These are phyloP conservation scores for Septoria linicola DNA, from an alignment of 2,329 filamentous ascomycete species.

Conservation along the genomic window DNA sequence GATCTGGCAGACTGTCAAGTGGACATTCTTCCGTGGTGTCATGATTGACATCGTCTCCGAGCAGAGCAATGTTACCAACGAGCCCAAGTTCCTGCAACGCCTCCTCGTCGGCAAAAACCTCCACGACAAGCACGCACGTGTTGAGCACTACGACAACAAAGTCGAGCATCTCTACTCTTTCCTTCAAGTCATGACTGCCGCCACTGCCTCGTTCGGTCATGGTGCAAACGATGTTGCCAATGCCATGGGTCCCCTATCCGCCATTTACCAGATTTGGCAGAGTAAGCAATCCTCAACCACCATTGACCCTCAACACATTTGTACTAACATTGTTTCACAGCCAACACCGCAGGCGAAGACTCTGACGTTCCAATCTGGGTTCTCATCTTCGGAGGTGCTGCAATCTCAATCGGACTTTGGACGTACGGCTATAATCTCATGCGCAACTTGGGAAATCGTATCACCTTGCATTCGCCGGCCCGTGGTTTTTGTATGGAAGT, in stretches of 20 bases:
- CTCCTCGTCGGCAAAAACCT: constrained; percentile 27
- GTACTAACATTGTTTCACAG: too few species aligned
- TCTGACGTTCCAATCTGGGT: constrained; percentile 60
- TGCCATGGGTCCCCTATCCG: constrained; percentile 61
- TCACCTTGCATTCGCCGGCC: constrained; percentile 60
- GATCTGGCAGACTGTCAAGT: constrained; percentile 24
- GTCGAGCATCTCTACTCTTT: constrained; percentile 65
- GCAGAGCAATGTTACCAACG: constrained; percentile 41
- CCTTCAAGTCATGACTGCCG: constrained; percentile 65
- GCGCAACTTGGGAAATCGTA: constrained; percentile 59
- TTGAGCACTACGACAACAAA: constrained; percentile 60
- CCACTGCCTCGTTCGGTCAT: constrained; percentile 68
- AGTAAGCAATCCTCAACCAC: too few species aligned
- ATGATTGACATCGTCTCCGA: constrained; percentile 31
- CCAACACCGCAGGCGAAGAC: constrained; percentile 46
- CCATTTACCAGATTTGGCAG: constrained; percentile 60
- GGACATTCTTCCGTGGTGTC: constrained; percentile 27
- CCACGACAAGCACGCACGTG: constrained; percentile 49
- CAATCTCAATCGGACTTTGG: constrained; percentile 58
- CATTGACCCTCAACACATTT: too few species aligned
- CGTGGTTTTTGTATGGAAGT: constrained; percentile 61
- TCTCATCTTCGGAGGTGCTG: constrained; percentile 54
- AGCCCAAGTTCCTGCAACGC: constrained; percentile 40
- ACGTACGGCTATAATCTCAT: constrained; percentile 64
- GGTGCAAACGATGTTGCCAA: constrained; percentile 65